phyloP scores from a whole-genome alignment of 2,329 filamentous ascomycete species.

The Pseudodiploospora longispora region DNA sequence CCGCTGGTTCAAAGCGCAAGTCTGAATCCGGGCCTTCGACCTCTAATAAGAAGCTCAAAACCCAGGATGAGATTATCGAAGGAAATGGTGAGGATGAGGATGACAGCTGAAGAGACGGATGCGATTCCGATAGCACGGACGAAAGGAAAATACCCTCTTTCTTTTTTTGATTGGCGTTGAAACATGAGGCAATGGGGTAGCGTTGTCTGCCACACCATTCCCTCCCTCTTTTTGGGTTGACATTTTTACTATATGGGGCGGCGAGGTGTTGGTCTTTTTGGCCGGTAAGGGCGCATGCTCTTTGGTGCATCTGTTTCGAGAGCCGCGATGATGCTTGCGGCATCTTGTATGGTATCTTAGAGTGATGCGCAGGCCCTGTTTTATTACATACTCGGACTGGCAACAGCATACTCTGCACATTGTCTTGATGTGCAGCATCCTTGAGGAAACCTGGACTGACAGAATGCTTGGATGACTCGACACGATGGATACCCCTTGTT shows the following conservation, averaged over 20 bases:
- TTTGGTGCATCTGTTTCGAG: neutral
- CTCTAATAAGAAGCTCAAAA: slow-evolving; percentile 50
- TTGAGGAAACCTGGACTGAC: slow-evolving; percentile 26
- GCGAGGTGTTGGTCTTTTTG: slow-evolving; percentile 7
- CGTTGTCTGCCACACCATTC: slow-evolving; percentile 4
- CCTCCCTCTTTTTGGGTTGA: slow-evolving; percentile 3
- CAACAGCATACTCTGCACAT: slow-evolving; percentile 25
- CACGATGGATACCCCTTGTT: slow-evolving; percentile 36
- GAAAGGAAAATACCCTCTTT: neutral
- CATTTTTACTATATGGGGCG: slow-evolving; percentile 4
- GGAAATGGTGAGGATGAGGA: slow-evolving; percentile 37
- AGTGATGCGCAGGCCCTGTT: slow-evolving; percentile 2
- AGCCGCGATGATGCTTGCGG: neutral
- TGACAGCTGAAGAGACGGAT: slow-evolving; percentile 27
- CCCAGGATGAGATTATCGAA: slow-evolving; percentile 34
- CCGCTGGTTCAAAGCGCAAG: slow-evolving; percentile 51
- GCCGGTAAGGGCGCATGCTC: slow-evolving; percentile 6
- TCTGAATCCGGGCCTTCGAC: slow-evolving; percentile 41
- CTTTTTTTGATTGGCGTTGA: slow-evolving; percentile 3
- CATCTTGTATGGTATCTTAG: slow-evolving; percentile 1
- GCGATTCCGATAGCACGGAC: too few species aligned
- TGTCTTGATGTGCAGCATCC: slow-evolving; percentile 12
- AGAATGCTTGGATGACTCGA: slow-evolving; percentile 38
- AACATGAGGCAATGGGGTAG: neutral
- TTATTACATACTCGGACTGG: slow-evolving; percentile 21